phyloP scores from a whole-genome alignment of 768 basidiomycete genomes.

The Rhizopogon rudus region DNA sequence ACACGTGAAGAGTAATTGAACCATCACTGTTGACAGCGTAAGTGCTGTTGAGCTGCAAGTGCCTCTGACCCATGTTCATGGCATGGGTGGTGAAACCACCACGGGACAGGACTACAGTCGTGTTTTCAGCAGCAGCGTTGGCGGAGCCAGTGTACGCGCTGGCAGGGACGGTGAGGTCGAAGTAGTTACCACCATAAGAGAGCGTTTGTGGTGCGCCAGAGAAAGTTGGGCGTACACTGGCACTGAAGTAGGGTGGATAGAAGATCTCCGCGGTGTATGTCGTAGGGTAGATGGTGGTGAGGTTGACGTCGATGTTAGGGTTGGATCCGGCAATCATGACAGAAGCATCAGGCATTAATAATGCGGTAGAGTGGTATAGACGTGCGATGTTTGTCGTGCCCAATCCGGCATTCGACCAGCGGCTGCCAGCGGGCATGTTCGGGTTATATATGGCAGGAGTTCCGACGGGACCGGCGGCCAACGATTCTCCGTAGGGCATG shows the following conservation, averaged over 20 bases:
- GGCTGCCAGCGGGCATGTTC: conserved; percentile 58
- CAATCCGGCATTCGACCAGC: conserved; percentile 71
- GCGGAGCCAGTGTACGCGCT: conserved; percentile 59
- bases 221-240: conserved; percentile 62
- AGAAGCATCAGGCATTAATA: conserved; percentile 84
- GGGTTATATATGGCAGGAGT: conserved; percentile 86
- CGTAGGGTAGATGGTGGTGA: conserved; percentile 60
- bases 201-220: conserved; percentile 68
- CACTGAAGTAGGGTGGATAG: conserved; percentile 86
- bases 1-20: conserved; percentile 71
- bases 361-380: conserved; percentile 88
- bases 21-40: conserved; percentile 79
- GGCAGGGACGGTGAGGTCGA: conserved; percentile 68
- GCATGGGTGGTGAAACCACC: conserved; percentile 82
- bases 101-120: conserved; percentile 76
- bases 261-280: conserved; percentile 83
- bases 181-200: conserved; percentile 77
- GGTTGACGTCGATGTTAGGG: conserved; percentile 82
- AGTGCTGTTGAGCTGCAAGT: conserved; percentile 78
- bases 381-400: conserved; percentile 61
- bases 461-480: conserved; percentile 76
- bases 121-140: conserved; percentile 68
- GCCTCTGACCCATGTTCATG: conserved; percentile 87
- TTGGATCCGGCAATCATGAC: conserved; percentile 91
- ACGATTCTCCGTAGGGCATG: conserved; percentile 69